phyloP scores from a whole-genome alignment of 148 eudicot genomes.

The Fagopyrum homotropicum region DNA sequence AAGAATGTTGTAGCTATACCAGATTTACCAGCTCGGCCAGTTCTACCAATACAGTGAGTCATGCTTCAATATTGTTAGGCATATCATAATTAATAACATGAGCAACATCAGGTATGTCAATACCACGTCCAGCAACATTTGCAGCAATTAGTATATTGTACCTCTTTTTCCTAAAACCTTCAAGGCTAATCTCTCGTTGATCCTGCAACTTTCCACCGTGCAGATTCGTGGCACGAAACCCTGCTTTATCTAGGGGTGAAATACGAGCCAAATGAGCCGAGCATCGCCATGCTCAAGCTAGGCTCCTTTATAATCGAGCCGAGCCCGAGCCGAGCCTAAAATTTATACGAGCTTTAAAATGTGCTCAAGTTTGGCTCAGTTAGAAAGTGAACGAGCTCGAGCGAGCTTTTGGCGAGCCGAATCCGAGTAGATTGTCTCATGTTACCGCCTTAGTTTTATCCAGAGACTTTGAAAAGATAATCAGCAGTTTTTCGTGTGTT shows the following conservation, averaged over 20 bases:
- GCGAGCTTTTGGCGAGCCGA: no score
- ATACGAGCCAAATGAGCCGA: no score
- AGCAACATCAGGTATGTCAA: slow-evolving; percentile 47
- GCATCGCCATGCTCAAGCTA: no score
- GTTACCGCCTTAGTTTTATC: no score
- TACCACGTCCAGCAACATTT: slow-evolving; percentile 62
- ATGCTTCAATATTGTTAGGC: slow-evolving; percentile 67
- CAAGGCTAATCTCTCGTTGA: slow-evolving; percentile 4
- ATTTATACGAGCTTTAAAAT: no score
- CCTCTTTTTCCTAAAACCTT: slow-evolving; percentile 48
- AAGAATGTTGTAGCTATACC: slow-evolving; percentile 57
- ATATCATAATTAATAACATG: slow-evolving; percentile 35
- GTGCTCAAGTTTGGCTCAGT: no score
- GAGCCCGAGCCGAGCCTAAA: no score
- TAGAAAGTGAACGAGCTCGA: no score
- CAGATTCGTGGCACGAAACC: slow-evolving; percentile 54
- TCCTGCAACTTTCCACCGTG: slow-evolving; percentile 40
- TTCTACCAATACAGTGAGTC: slow-evolving; percentile 55
- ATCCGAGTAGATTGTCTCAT: no score
- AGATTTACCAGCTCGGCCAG: slow-evolving; percentile 19
- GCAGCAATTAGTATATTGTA: slow-evolving; percentile 50
- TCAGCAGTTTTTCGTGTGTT: slow-evolving; percentile 43
- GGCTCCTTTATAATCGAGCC: no score
- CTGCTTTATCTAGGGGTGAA: no score
- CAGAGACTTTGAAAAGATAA: slow-evolving; percentile 33